These are phyloP conservation scores for Andalucia godoyi DNA, from an alignment of 78 protist species.

Conservation along the genomic window DNA sequence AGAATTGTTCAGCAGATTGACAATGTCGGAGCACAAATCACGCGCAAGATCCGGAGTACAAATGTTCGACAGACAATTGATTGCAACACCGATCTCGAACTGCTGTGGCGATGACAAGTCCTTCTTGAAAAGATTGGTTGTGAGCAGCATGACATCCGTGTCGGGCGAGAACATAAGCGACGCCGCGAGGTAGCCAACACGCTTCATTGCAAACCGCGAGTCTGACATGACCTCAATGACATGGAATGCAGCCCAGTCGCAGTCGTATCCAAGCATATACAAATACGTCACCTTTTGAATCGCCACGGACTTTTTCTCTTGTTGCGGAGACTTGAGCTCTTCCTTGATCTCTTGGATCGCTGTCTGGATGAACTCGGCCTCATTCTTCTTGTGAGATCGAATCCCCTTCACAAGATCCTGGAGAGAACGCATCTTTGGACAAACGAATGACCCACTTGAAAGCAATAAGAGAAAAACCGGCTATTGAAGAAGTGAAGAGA, in stretches of 20 bases:
- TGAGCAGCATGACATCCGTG: slow-evolving; percentile 80
- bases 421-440: no score
- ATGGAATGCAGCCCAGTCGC: slow-evolving; percentile 80
- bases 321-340: slow-evolving; percentile 53
- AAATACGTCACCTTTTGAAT: slow-evolving; percentile 79
- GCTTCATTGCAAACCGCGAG: slow-evolving; percentile 62
- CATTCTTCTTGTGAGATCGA: slow-evolving; percentile 57
- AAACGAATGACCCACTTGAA: no score
- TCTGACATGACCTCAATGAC: slow-evolving; percentile 82
- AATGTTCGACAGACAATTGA: slow-evolving; percentile 69
- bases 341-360: slow-evolving; percentile 61
- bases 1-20: slow-evolving; percentile 40
- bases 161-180: slow-evolving; percentile 60
- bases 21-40: slow-evolving; percentile 77
- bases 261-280: slow-evolving; percentile 89
- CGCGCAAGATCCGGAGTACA: slow-evolving; percentile 82
- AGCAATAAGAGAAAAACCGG: no score
- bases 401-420: slow-evolving; percentile 77
- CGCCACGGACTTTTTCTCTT: slow-evolving; percentile 62
- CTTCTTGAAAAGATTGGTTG: slow-evolving; percentile 80
- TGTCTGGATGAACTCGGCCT: slow-evolving; percentile 46
- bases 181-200: slow-evolving; percentile 85
- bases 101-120: slow-evolving; percentile 57
- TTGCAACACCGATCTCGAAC: slow-evolving; percentile 77
- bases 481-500: no score